Conservation (phyloP, 495 filamentous ascomycete species). For the Neurospora africana region DNA sequence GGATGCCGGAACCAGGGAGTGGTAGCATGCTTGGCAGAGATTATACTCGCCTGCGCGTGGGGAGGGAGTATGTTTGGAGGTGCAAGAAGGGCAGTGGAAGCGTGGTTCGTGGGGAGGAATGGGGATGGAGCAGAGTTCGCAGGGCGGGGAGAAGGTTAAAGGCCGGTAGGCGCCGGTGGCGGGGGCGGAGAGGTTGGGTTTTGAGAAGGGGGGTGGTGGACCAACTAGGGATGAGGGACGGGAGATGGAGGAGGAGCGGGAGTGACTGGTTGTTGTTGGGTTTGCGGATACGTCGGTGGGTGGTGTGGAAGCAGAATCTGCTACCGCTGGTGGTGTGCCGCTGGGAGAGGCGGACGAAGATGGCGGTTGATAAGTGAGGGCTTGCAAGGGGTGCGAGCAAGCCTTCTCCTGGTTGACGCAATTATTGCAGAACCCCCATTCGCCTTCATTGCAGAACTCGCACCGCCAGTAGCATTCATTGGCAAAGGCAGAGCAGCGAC, state of each 20-base stretch:
- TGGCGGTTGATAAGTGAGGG: constrained; percentile 37
- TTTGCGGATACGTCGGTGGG: neutral
- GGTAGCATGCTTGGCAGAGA: constrained; percentile 69
- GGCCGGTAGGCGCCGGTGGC: constrained; percentile 33
- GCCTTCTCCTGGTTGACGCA: constrained; percentile 69
- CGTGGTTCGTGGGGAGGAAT: constrained; percentile 58
- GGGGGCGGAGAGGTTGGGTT: constrained; percentile 11
- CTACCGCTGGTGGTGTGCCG: neutral
- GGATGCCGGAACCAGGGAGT: constrained; percentile 42
- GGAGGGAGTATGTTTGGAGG: constrained; percentile 16
- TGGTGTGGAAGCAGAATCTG: neutral
- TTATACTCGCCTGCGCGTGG: constrained; percentile 72
- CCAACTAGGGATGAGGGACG: neutral
- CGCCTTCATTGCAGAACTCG: constrained; percentile 71
- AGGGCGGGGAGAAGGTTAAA: constrained; percentile 57
- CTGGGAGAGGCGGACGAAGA: neutral
- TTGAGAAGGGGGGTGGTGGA: constrained; percentile 13
- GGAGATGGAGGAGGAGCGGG: constrained; percentile 14
- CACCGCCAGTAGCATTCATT: constrained; percentile 82
- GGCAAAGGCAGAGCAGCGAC: constrained; percentile 55
- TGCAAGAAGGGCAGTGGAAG: constrained; percentile 58
- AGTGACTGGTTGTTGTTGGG: neutral
- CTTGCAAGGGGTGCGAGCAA: constrained; percentile 69
- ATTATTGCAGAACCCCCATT: constrained; percentile 80
- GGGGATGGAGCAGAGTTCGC: constrained; percentile 59